phyloP scores from a whole-genome alignment of 1,284 basidiomycete species.

The Malassezia yamatoensis region DNA sequence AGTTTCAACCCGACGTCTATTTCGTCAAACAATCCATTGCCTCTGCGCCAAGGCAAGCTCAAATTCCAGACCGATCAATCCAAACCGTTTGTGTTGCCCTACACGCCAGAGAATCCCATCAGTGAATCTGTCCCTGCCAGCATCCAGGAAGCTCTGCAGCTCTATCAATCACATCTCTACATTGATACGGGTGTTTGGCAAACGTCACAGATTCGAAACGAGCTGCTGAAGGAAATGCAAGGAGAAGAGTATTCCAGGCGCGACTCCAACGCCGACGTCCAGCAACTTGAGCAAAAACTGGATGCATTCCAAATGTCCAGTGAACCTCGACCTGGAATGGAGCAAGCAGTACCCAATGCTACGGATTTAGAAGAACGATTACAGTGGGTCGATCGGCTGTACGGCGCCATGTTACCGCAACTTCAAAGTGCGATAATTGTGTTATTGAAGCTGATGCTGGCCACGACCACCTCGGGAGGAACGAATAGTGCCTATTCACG shows the following conservation, averaged over 20 bases:
- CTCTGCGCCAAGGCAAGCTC: conserved; percentile 79
- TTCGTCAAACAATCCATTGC: background rate
- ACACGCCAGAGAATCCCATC: conserved; percentile 53
- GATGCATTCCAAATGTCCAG: conserved; percentile 22
- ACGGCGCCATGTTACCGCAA: conserved; percentile 33
- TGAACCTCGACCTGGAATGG: conserved; percentile 2
- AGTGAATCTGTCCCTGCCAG: conserved; percentile 71
- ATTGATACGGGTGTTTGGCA: conserved; percentile 79
- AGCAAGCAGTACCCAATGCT: conserved; percentile 16
- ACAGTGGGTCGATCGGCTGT: conserved; percentile 37
- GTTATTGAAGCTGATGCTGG: conserved; percentile 42
- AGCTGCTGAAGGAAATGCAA: conserved; percentile 17
- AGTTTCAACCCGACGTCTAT: background rate
- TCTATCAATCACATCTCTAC: conserved; percentile 84
- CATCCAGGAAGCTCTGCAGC: conserved; percentile 84
- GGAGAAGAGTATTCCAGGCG: conserved; percentile 18
- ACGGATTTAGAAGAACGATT: conserved; percentile 22
- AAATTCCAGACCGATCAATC: conserved; percentile 96
- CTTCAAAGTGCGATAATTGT: conserved; percentile 45
- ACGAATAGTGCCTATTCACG: conserved; percentile 39
- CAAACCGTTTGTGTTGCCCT: conserved; percentile 89
- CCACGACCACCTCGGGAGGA: conserved; percentile 41
- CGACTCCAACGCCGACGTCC: conserved; percentile 28
- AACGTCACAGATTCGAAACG: conserved; percentile 59
- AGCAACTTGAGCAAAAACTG: conserved; percentile 29